Base-by-base conservation (phyloP, 2,329 filamentous ascomycete species). In the Talaromyces sp. region DNA sequence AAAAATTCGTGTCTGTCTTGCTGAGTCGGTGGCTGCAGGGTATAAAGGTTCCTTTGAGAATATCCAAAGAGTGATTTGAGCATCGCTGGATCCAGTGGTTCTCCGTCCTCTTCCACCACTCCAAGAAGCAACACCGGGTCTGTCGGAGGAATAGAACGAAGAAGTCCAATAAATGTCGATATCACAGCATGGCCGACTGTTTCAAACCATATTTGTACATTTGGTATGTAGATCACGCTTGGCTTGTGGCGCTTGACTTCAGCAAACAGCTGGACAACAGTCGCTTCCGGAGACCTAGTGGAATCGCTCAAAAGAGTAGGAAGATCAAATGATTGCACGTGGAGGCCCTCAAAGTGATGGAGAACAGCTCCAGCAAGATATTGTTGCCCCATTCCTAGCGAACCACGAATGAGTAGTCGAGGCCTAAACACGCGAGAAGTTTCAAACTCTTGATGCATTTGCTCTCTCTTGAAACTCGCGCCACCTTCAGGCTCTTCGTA, bases 241-340 rank as follows among this genome's bases (percentile, higher is more conserved):
- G 94, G 94, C 73, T 96, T 97, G 72, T 97, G 92, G 41, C 92
- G 87, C 73, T 93, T 91, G 41, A 96, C 90, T 77, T 97, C 94
- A 0, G 90, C 87, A 70, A 99, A 97, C 8, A 96, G 81, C 65
- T 92, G 88, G 12, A 96, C 91, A 64, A 99, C 86, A 10, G 92
- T 90, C 66, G 94, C 90, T 77, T 97, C 94, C 17, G 89, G 84
- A 1, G 90, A 86, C 66, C 91, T 85, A 63, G 89, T 87, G 3
- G 86, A 85, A 71, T 99, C 94, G 60, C 89, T 91, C 61, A 96
- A 81, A 60, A 99, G 81, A 17, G 89, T 94, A 0, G 92, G 87
- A 60, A 99, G 82, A 73, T 97, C 95, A 73, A 99, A 96, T 58
- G 89, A 92, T 72, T 97, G 92, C 2, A 99, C 90, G 75, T 97